Percentiles rank a stretch among this genome's conserved stretches.
phyloP scores from a whole-genome alignment of 176 grass and related monocot species.

The Cenchrus fungigraminus region DNA sequence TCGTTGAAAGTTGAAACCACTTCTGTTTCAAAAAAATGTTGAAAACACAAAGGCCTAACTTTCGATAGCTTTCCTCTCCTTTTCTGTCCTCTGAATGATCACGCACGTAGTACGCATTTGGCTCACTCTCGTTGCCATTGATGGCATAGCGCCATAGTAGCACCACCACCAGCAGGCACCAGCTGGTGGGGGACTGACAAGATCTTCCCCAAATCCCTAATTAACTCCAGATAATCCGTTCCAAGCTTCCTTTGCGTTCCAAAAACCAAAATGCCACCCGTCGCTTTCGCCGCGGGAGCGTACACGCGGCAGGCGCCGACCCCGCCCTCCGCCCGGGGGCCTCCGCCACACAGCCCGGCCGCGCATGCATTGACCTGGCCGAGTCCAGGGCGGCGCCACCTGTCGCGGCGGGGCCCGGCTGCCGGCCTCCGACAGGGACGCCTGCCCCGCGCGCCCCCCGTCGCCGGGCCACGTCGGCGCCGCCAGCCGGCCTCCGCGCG shows the following conservation, averaged over 20 bases:
- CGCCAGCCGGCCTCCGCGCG: not conserved
- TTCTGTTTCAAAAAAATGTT: too few relatives aligned
- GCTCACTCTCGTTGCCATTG: not conserved
- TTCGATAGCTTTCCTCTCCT: not conserved
- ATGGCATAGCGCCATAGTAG: not conserved
- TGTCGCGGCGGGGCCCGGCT: not conserved
- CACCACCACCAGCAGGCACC: not conserved
- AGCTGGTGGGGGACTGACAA: not conserved
- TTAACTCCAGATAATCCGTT: not conserved
- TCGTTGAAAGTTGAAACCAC: not conserved
- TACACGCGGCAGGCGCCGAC: slow-evolving; percentile 18
- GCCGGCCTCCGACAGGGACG: slow-evolving; percentile 41
- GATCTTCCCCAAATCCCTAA: not conserved
- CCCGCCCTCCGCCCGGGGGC: not conserved
- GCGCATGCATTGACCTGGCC: not conserved
- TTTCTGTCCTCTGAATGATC: not conserved
- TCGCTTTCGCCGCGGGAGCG: not conserved
- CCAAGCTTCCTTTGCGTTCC: not conserved
- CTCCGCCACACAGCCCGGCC: slow-evolving; percentile 3
- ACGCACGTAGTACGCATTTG: not conserved
- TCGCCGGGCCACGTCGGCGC: slow-evolving; percentile 6
- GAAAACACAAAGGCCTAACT: not conserved
- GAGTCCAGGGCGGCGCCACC: slow-evolving; percentile 23
- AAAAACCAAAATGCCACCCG: not conserved
- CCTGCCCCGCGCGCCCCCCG: too few relatives aligned